Percentiles rank a stretch among this genome's conserved stretches.
phyloP scores from a whole-genome alignment of 2,329 filamentous ascomycete species.

The Coniella lustricola region DNA sequence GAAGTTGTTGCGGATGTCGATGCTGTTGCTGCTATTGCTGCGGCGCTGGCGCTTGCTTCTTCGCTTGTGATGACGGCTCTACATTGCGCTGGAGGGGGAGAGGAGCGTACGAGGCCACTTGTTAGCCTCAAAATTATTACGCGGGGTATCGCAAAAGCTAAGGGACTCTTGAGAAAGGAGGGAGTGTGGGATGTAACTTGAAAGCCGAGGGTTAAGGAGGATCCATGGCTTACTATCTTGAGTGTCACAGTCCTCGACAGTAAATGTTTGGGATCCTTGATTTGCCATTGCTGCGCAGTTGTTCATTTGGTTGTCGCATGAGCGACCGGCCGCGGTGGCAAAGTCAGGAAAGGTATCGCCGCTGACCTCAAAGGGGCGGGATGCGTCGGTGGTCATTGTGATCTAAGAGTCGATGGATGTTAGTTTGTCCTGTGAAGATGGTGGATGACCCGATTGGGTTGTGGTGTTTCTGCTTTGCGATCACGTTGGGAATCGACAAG shows the following conservation, averaged over 20 bases:
- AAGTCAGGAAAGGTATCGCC: slow-evolving; percentile 41
- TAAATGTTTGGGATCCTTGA: slow-evolving; percentile 25
- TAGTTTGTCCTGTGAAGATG: too few relatives aligned
- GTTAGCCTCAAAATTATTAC: too few relatives aligned
- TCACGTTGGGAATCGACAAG: too few relatives aligned
- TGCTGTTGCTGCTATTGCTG: slow-evolving; percentile 12
- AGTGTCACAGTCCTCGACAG: slow-evolving; percentile 37
- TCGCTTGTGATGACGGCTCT: slow-evolving; percentile 19
- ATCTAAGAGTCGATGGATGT: slow-evolving; percentile 23
- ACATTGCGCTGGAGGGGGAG: slow-evolving; percentile 29
- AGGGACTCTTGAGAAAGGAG: neutral
- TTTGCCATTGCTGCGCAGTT: slow-evolving; percentile 38
- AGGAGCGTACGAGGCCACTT: too few relatives aligned
- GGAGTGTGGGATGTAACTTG: too few relatives aligned
- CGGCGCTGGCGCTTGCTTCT: slow-evolving; percentile 2
- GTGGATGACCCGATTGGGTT: too few relatives aligned
- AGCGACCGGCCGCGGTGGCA: slow-evolving; percentile 32
- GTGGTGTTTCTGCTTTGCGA: too few relatives aligned
- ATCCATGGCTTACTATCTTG: slow-evolving; percentile 33
- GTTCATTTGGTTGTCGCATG: slow-evolving; percentile 45
- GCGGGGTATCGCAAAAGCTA: too few relatives aligned
- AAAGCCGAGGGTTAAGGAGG: neutral
- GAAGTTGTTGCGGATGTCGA: slow-evolving; percentile 1
- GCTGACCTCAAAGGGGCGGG: slow-evolving; percentile 35
- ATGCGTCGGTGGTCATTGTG: slow-evolving; percentile 31